Base-by-base conservation (phyloP, 192 early-diverging fungal genomes). In the Coemansia sp. region DNA sequence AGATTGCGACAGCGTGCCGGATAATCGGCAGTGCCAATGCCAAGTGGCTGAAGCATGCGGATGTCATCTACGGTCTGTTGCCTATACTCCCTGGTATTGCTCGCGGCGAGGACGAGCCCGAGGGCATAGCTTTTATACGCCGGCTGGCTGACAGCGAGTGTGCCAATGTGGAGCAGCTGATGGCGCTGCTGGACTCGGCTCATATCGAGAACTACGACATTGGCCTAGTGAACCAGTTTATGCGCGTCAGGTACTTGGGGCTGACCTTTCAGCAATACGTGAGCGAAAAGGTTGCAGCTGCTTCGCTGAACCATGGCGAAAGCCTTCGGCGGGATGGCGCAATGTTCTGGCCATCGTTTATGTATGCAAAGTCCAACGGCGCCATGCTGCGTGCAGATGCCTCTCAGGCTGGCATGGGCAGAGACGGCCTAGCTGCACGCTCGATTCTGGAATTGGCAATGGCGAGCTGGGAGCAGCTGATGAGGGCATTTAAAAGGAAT, bases 231-330 rank as follows among this genome's bases (percentile, higher is more conserved):
- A 78, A 83, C 71, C 74, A 76, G 38, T 78, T 79, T 69, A 36
- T 83, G 64, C 81, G 81, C 44, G 66, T 76, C 38, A 74, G 69
- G 50, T 72, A 60, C 24, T 50, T 83, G 64, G 73, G 81, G 15
- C 69, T 83, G 67, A 83, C 76, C 12, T 83, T 83, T 29, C 81
- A 68, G 71, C 76, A 68, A 29, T 83, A 83, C 44, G 81, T 60
- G 31, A 34, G 57, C 27, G 63, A 70, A 20, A 83, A 78, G 68
- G 24, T 55, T 2, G 81, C 64, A 29, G 46, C 43, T 13, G 52
- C 49, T 5, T 24, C 33, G 49, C 39, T 7, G 22, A n/a, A 57
- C 5, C 16, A 53, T 36, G 46, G 16, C 20, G 44, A n/a, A 6
- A n/a, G 44, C 7, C 5, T 0, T 24, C 61, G 16, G 36, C 61